These are phyloP conservation scores for Pleoardoris graminearum DNA, from an alignment of 2,329 filamentous ascomycete species.

Conservation along the genomic window DNA sequence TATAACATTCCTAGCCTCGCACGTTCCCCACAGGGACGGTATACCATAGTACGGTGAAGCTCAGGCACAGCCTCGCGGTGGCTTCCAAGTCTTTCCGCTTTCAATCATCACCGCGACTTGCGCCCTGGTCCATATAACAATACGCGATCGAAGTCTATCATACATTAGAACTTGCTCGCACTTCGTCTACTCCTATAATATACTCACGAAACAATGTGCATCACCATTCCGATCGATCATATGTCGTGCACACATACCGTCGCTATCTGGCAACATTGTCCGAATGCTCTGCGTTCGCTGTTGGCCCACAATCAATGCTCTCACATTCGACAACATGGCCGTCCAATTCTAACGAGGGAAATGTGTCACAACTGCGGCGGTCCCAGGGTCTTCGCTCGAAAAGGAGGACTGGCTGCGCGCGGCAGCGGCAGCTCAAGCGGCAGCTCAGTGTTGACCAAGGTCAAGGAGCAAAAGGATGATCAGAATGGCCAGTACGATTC, in stretches of 20 bases:
- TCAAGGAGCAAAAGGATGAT: conserved; percentile 14
- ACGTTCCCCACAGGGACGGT: background rate
- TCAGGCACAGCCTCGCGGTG: conserved; percentile 3
- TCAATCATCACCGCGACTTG: background rate
- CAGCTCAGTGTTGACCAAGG: conserved; percentile 6
- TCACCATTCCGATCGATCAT: conserved; percentile 29
- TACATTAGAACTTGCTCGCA: background rate
- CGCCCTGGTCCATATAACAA: background rate
- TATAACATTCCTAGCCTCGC: background rate
- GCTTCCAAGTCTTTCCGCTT: background rate
- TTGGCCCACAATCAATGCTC: conserved; percentile 18
- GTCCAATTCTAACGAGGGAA: conserved; percentile 23
- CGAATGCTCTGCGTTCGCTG: conserved; percentile 17
- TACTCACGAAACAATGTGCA: conserved; percentile 20
- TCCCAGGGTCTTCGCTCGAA: conserved; percentile 27
- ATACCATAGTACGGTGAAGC: background rate
- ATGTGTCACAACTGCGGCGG: conserved; percentile 24
- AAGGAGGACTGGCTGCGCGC: conserved; percentile 33
- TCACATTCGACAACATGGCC: conserved; percentile 22
- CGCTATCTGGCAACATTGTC: conserved; percentile 30
- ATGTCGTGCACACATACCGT: conserved; percentile 25
- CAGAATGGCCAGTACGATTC: conserved; percentile 20
- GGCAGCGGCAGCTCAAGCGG: conserved; percentile 21
- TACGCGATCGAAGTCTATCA: background rate
- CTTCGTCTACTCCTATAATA: background rate